A percentile compares a stretch with the other conserved stretches of the same genome.
Evolutionary conservation across 2,329 filamentous ascomycete genomes (phyloP).

Genomic region (Penicillium sp.): DNA sequence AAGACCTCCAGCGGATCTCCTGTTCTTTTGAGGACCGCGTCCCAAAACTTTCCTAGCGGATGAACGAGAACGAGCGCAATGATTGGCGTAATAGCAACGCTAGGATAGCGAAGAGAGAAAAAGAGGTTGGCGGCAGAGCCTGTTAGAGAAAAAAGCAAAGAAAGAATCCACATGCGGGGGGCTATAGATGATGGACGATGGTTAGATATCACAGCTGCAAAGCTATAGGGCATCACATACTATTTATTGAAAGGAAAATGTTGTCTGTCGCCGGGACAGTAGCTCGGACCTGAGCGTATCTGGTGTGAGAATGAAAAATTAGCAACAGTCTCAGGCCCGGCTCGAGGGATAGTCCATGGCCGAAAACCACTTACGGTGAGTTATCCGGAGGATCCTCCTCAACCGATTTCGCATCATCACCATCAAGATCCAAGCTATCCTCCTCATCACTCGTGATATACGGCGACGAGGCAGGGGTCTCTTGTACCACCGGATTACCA

Average conservation of each 20-base stretch:
- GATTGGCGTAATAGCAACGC: conserved; percentile 85
- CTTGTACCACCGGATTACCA: conserved; percentile 29
- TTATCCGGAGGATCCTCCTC: conserved; percentile 42
- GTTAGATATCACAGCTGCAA: conserved; percentile 13
- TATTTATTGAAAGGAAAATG: conserved; percentile 78
- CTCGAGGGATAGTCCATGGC: no score
- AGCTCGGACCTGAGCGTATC: conserved; percentile 76
- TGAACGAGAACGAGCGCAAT: conserved; percentile 72
- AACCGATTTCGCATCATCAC: conserved; percentile 34
- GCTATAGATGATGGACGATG: no score
- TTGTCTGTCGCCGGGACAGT: conserved; percentile 79
- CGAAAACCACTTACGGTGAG: conserved; percentile 28
- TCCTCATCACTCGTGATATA: conserved; percentile 27
- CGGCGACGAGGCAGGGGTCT: conserved; percentile 28
- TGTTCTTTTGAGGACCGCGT: conserved; percentile 67
- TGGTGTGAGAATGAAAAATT: conserved; percentile 14
- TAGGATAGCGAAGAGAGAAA: conserved; percentile 88
- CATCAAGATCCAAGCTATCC: conserved; percentile 32
- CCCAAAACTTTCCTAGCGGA: conserved; percentile 80
- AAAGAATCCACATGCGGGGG: conserved; percentile 83
- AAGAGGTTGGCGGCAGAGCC: conserved; percentile 70
- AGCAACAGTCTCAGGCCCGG: no score
- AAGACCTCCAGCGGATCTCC: conserved; percentile 62
- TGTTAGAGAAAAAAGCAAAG: conserved; percentile 77
- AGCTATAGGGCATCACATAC: conserved; percentile 19